Percentiles rank a stretch among this genome's conserved stretches.
These are phyloP conservation scores for Aphanomyces cochlioides DNA, from an alignment of 352 stramenopile species.

Conservation along the genomic window DNA sequence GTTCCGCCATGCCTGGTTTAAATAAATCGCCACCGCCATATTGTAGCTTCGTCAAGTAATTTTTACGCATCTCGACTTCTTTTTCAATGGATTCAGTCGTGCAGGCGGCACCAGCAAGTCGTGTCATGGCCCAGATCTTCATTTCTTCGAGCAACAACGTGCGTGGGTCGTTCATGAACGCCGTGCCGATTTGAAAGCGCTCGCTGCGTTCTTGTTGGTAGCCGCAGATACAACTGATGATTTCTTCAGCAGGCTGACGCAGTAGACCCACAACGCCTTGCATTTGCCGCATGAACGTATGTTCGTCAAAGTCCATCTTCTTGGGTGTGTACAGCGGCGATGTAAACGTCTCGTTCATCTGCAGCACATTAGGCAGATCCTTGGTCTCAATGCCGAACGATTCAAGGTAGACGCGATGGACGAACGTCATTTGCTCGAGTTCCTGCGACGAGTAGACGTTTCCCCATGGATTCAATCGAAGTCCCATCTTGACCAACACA, in stretches of 20 bases:
- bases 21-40: constrained; percentile 77
- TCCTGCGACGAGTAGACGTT: constrained; percentile 82
- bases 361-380: constrained; percentile 72
- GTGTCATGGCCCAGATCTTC: constrained; percentile 82
- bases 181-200: constrained; percentile 62
- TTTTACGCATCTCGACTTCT: constrained; percentile 68
- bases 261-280: constrained; percentile 78
- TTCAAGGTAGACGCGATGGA: constrained; percentile 81
- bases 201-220: constrained; percentile 80
- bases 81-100: constrained; percentile 73
- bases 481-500: constrained; percentile 35
- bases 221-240: constrained; percentile 81
- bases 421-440: constrained; percentile 78
- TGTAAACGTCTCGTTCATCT: constrained; percentile 77
- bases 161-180: constrained; percentile 78
- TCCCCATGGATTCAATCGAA: constrained; percentile 76
- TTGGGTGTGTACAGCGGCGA: constrained; percentile 71
- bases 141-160: constrained; percentile 79
- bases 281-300: constrained; percentile 86
- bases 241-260: constrained; percentile 72
- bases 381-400: constrained; percentile 79
- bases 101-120: constrained; percentile 63
- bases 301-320: constrained; percentile 78
- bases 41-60: constrained; percentile 70
- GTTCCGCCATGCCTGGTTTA: constrained; percentile 65